These are phyloP conservation scores for Chaetothyriales sp. DNA, from an alignment of 2,329 filamentous ascomycete genomes.

Conservation along the genomic window DNA sequence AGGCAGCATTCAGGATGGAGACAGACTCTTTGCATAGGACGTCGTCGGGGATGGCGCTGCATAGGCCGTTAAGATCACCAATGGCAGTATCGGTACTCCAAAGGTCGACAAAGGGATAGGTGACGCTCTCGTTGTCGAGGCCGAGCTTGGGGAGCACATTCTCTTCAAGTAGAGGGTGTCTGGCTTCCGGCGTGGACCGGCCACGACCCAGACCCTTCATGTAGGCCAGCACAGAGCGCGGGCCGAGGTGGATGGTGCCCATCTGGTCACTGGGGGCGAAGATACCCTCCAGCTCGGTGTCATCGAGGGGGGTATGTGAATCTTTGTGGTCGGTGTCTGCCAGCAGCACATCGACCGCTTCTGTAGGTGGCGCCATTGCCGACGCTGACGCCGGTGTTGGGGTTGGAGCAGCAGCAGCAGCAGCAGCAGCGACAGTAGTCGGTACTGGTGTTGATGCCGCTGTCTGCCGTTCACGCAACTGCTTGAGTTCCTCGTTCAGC, in stretches of 20 bases:
- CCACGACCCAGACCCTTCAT: slow-evolving; percentile 41
- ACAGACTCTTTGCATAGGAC: slow-evolving; percentile 39
- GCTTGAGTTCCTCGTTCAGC: slow-evolving; percentile 13
- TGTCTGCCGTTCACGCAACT: slow-evolving; percentile 3
- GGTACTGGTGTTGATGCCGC: background rate
- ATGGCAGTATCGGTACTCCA: slow-evolving; percentile 48
- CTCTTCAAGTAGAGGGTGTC: slow-evolving; percentile 43
- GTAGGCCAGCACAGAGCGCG: slow-evolving; percentile 46
- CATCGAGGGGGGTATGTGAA: slow-evolving; percentile 6
- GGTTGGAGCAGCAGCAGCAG: background rate
- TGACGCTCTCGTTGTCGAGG: slow-evolving; percentile 48
- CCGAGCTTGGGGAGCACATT: slow-evolving; percentile 48
- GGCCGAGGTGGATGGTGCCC: slow-evolving; percentile 46
- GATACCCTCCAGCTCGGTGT: slow-evolving; percentile 37
- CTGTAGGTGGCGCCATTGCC: background rate
- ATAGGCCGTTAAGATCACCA: slow-evolving; percentile 42
- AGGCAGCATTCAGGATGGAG: background rate
- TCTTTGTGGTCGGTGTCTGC: background rate
- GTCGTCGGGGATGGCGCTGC: slow-evolving; percentile 43
- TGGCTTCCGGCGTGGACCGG: slow-evolving; percentile 27
- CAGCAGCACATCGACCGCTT: background rate
- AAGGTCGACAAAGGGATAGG: slow-evolving; percentile 50
- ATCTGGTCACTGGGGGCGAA: slow-evolving; percentile 45
- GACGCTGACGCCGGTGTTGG: background rate
- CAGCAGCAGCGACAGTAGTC: too few species aligned